Percentiles rank a stretch among this genome's conserved stretches.
Evolutionary conservation across 306 rosid species (phyloP).

Genomic region (Prinsepia uniflora): DNA sequence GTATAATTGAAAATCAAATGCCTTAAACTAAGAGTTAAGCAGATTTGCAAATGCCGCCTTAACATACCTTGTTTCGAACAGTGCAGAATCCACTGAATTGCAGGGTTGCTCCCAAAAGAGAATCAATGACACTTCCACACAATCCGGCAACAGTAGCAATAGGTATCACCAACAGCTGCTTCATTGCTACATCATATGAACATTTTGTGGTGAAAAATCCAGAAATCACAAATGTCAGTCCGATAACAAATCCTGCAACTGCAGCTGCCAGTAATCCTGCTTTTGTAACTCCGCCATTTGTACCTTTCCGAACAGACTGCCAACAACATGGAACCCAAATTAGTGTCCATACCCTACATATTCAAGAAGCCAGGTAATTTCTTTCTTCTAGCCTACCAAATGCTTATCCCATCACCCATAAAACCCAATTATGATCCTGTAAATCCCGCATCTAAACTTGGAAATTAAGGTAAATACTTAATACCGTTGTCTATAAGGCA

Average conservation of each 20-base stretch:
- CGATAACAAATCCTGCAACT: slow-evolving; percentile 68
- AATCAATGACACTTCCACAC: slow-evolving; percentile 73
- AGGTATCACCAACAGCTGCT: slow-evolving; percentile 79
- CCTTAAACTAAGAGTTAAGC: neutral
- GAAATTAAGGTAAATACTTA: neutral
- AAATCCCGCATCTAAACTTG: neutral
- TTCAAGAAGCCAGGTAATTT: slow-evolving; percentile 11
- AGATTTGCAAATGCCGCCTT: neutral
- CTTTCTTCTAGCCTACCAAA: slow-evolving; percentile 10
- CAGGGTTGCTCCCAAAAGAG: slow-evolving; percentile 91
- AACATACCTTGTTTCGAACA: slow-evolving; percentile 72
- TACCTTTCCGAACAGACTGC: slow-evolving; percentile 84
- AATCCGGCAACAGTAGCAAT: slow-evolving; percentile 67
- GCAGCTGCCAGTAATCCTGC: slow-evolving; percentile 85
- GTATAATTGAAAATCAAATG: neutral
- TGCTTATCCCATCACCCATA: neutral
- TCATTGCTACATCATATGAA: slow-evolving; percentile 37
- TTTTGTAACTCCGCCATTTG: slow-evolving; percentile 84
- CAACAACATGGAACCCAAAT: slow-evolving; percentile 16
- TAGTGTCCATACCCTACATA: slow-evolving; percentile 16
- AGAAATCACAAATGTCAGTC: slow-evolving; percentile 51
- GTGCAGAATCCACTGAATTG: slow-evolving; percentile 88
- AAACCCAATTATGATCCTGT: slow-evolving; percentile 8
- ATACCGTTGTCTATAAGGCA: neutral
- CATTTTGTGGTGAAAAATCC: slow-evolving; percentile 60